Evolutionary conservation across 805 yeast species (phyloP).

Genomic region (Tanozyma kutaoensis): DNA sequence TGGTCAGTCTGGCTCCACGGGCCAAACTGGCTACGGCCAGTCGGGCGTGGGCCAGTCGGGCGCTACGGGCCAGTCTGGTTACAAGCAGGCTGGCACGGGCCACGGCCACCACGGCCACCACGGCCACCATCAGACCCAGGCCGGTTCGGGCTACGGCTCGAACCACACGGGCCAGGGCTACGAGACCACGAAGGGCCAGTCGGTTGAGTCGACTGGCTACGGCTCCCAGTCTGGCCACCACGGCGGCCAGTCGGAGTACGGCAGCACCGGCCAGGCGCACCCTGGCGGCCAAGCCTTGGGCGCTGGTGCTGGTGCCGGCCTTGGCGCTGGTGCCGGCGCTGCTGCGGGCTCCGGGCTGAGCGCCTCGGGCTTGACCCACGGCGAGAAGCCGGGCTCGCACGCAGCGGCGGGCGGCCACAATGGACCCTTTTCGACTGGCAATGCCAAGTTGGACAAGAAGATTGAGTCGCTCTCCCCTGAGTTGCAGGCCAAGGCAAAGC

Average conservation of each 20-base stretch:
- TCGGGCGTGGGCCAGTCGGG: too few species aligned
- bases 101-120: constrained; percentile 1
- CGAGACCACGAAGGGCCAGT: too few species aligned
- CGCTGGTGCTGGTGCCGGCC: not conserved
- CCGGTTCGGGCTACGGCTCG: not conserved
- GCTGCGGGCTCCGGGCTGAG: not conserved
- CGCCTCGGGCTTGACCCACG: constrained; percentile 3
- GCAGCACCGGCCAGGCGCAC: not conserved
- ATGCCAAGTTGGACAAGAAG: constrained; percentile 19
- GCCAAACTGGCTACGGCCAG: too few species aligned
- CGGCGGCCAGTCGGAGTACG: not conserved
- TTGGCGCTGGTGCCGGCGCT: constrained; percentile 1
- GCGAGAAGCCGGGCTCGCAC: too few species aligned
- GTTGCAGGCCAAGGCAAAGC: constrained; percentile 24
- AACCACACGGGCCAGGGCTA: too few species aligned
- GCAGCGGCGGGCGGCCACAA: too few species aligned
- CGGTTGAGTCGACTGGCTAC: too few species aligned
- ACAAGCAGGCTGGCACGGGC: too few species aligned
- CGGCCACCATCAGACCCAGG: constrained; percentile 1
- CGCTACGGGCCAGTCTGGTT: too few species aligned
- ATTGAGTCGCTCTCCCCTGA: constrained; percentile 19
- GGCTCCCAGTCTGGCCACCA: not conserved
- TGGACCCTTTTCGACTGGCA: constrained; percentile 25
- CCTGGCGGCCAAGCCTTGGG: constrained; percentile 1
- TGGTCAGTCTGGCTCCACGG: too few species aligned